Conservation (phyloP, 2,329 filamentous ascomycete genomes). For the Ophiostoma ips region DNA sequence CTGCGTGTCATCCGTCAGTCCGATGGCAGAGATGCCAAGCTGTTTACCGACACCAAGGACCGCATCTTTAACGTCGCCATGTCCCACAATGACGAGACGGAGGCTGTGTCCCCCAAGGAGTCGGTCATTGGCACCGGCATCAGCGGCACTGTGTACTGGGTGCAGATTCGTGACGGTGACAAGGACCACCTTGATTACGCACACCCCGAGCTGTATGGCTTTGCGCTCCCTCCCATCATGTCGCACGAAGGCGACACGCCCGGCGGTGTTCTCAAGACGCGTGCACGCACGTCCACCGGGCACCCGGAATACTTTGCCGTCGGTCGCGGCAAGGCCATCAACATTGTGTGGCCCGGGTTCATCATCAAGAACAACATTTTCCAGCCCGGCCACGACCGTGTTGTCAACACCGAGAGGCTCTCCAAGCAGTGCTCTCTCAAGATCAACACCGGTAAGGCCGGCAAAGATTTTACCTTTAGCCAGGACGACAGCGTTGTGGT, state of each 20-base stretch:
- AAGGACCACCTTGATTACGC: conserved; percentile 69
- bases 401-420: conserved; percentile 78
- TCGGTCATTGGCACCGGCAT: conserved; percentile 84
- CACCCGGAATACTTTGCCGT: conserved; percentile 93
- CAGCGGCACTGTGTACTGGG: conserved; percentile 95
- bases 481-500: conserved; percentile 91
- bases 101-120: conserved; percentile 48
- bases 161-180: conserved; percentile 60
- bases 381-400: conserved; percentile 48
- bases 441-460: conserved; percentile 94
- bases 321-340: conserved; percentile 89
- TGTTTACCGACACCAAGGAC: conserved; percentile 84
- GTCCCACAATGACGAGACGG: conserved; percentile 50
- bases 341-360: conserved; percentile 62
- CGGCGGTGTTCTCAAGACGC: conserved; percentile 87
- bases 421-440: conserved; percentile 77
- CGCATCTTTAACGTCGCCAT: conserved; percentile 90
- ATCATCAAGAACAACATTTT: conserved; percentile 50
- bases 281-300: conserved; percentile 75
- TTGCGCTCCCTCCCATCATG: conserved; percentile 76
- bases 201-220: conserved; percentile 70
- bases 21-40: conserved; percentile 78
- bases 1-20: conserved; percentile 89
- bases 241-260: conserved; percentile 81
- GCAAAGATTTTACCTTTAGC: conserved; percentile 96